Percentiles rank a stretch among this genome's conserved stretches.
Evolutionary conservation across 768 basidiomycete genomes (phyloP).

Genomic region (Lentinula lateritia): DNA sequence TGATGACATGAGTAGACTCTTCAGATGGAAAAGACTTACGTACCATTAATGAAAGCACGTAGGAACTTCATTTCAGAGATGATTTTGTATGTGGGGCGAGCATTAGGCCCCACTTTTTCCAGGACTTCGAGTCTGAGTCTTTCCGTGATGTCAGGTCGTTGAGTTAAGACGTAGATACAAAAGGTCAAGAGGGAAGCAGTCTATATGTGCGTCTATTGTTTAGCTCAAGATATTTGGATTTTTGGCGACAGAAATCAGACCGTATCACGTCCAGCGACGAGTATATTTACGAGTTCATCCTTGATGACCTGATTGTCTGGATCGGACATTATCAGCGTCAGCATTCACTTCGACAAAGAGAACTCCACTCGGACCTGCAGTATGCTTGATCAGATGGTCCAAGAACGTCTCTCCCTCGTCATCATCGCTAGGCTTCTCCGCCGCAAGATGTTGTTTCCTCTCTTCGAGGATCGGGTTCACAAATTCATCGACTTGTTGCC

Average conservation of each 20-base stretch:
- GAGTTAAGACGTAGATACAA: slow-evolving; percentile 48
- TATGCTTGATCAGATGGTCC: slow-evolving; percentile 49
- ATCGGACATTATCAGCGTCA: slow-evolving; percentile 20
- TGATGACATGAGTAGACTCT: background rate
- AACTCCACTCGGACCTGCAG: slow-evolving; percentile 32
- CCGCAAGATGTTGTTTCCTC: background rate
- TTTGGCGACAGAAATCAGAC: slow-evolving; percentile 9
- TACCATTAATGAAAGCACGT: slow-evolving; percentile 51
- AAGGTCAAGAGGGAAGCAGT: slow-evolving; percentile 49
- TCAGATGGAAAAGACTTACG: background rate
- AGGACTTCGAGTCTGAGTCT: slow-evolving; percentile 48
- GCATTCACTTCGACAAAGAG: background rate
- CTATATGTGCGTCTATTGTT: slow-evolving; percentile 15
- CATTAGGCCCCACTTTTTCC: slow-evolving; percentile 33
- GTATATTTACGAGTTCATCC: slow-evolving; percentile 40
- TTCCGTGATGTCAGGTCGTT: slow-evolving; percentile 39
- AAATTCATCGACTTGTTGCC: slow-evolving; percentile 38
- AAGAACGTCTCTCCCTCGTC: slow-evolving; percentile 32
- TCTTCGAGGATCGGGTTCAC: slow-evolving; percentile 39
- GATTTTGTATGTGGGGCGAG: slow-evolving; percentile 48
- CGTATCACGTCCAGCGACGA: slow-evolving; percentile 42
- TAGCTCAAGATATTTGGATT: background rate
- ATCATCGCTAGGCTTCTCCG: slow-evolving; percentile 25
- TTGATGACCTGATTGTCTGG: slow-evolving; percentile 34
- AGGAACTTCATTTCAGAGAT: slow-evolving; percentile 56